Percentiles rank a stretch among this genome's conserved stretches.
These are phyloP conservation scores for Alternaria dauci DNA, from an alignment of 2,329 filamentous ascomycete species.

Conservation along the genomic window DNA sequence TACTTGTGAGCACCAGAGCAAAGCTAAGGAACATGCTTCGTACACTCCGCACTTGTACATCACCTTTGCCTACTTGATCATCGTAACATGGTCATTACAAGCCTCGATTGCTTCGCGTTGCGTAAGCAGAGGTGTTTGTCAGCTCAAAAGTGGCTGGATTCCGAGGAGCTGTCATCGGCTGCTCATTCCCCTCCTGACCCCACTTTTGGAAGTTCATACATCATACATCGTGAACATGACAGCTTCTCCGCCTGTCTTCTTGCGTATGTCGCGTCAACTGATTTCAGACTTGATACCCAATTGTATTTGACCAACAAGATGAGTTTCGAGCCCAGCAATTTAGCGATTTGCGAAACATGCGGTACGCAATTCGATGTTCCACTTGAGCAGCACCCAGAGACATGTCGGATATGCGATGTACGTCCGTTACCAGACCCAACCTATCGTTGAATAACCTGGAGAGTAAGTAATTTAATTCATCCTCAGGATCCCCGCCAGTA, in stretches of 20 bases:
- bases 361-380: constrained; percentile 72
- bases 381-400: constrained; percentile 58
- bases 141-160: background rate
- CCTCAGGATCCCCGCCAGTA: constrained; percentile 70
- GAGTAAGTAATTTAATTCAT: constrained; percentile 13
- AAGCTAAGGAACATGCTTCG: background rate
- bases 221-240: constrained; percentile 1
- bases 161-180: background rate
- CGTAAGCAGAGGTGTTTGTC: background rate
- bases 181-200: constrained; percentile 6
- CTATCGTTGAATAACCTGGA: background rate
- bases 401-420: constrained; percentile 77
- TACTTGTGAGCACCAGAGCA: background rate
- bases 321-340: constrained; percentile 47
- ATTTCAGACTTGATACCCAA: background rate
- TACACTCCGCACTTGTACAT: background rate
- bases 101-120: background rate
- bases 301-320: constrained; percentile 20
- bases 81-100: background rate
- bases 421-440: constrained; percentile 32
- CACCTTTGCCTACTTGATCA: background rate
- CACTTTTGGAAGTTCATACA: constrained; percentile 11
- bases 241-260: background rate
- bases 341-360: constrained; percentile 72
- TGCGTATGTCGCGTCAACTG: background rate